Conservation (phyloP, 208 protist genomes). For the Leishmania tarentolae region DNA sequence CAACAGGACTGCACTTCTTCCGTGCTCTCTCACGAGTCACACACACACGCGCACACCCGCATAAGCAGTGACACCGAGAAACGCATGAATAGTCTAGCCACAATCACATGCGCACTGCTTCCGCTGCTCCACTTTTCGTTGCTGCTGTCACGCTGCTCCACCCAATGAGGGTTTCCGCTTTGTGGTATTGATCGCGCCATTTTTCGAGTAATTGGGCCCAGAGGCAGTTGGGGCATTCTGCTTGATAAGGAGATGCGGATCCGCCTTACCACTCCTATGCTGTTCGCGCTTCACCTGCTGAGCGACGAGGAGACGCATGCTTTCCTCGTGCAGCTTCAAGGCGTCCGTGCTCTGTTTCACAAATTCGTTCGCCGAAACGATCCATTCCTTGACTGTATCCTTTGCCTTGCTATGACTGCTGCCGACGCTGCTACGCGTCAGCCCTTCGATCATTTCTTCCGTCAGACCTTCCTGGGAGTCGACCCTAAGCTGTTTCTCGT, state of each 20-base stretch:
- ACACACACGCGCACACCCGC: neutral
- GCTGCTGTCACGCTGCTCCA: neutral
- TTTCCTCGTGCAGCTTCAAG: slow-evolving; percentile 26
- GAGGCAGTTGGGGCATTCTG: too few species aligned
- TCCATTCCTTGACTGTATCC: slow-evolving; percentile 23
- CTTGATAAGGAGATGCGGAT: too few species aligned
- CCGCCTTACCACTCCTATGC: neutral
- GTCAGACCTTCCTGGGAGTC: slow-evolving; percentile 20
- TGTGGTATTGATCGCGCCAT: neutral
- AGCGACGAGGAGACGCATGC: slow-evolving; percentile 29
- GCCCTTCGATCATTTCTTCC: slow-evolving; percentile 31
- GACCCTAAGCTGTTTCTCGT: neutral
- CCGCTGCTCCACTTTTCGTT: neutral
- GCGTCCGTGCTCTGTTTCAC: slow-evolving; percentile 16
- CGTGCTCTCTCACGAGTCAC: neutral
- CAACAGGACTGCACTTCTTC: neutral
- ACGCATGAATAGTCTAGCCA: neutral
- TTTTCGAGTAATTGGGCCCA: neutral
- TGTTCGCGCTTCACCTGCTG: slow-evolving; percentile 4
- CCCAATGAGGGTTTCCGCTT: neutral
- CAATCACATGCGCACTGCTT: neutral
- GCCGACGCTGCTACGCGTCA: slow-evolving; percentile 13
- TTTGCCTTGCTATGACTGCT: slow-evolving; percentile 3
- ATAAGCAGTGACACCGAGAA: neutral
- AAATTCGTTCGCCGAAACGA: slow-evolving; percentile 16